Evolutionary conservation across 495 filamentous ascomycete species (phyloP).

Genomic region (Neurospora sp.): DNA sequence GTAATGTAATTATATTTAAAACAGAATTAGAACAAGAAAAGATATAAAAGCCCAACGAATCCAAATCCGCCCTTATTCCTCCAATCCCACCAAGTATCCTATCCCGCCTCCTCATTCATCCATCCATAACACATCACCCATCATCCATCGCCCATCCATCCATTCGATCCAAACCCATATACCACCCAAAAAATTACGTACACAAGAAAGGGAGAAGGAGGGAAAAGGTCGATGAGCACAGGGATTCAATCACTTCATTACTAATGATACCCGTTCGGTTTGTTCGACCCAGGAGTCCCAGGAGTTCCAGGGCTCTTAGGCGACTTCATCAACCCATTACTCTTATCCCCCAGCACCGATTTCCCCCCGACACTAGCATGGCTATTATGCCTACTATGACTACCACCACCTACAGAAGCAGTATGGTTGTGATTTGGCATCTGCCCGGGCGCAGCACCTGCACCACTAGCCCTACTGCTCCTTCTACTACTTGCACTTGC

Average conservation of each 20-base stretch:
- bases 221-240: not conserved
- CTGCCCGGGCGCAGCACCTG: not conserved
- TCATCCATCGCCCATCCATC: not conserved
- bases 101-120: not conserved
- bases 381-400: not conserved
- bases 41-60: not conserved
- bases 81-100: not conserved
- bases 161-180: not conserved
- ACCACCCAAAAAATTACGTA: not conserved
- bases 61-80: not conserved
- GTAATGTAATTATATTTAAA: not conserved
- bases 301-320: slow-evolving; percentile 9
- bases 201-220: not conserved
- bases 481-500: not conserved
- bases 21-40: slow-evolving; percentile 3
- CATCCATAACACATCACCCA: not conserved
- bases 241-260: not conserved
- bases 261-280: slow-evolving; percentile 8
- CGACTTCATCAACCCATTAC: slow-evolving; percentile 22
- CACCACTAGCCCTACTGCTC: not conserved
- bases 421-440: not conserved
- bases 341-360: slow-evolving; percentile 14
- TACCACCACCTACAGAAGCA: not conserved
- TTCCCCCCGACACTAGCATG: not conserved
- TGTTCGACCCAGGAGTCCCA: not conserved